A percentile compares a stretch with the other conserved stretches of the same genome.
Evolutionary conservation across 179 eudicot species (phyloP).

Genomic region (Pouteria campechiana): DNA sequence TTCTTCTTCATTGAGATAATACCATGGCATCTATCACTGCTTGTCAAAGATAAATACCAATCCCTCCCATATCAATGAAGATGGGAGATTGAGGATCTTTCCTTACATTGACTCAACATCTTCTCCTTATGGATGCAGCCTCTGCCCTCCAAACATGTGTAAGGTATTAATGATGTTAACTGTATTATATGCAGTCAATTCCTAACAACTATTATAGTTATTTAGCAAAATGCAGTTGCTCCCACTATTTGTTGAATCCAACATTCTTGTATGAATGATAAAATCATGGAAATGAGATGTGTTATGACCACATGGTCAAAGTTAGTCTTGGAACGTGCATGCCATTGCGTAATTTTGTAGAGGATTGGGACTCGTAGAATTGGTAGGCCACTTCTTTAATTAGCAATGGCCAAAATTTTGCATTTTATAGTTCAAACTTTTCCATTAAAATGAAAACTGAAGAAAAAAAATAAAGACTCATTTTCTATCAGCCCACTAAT

Average conservation of each 20-base stretch:
- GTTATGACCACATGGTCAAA: no score
- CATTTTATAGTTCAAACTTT: no score
- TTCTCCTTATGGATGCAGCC: constrained; percentile 51
- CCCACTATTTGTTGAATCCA: no score
- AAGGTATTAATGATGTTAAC: constrained; percentile 33
- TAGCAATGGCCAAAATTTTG: no score
- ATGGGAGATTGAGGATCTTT: constrained; percentile 58
- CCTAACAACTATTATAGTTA: neutral
- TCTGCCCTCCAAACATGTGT: constrained; percentile 80
- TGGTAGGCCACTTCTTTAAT: no score
- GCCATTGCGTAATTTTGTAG: no score
- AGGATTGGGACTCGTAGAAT: no score
- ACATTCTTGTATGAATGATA: no score
- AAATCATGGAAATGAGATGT: no score
- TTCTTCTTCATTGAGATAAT: constrained; percentile 59
- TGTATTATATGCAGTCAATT: neutral
- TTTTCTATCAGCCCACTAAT: neutral
- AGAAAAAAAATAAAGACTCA: neutral
- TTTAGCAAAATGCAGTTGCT: neutral
- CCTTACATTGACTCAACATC: constrained; percentile 43
- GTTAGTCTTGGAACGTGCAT: no score
- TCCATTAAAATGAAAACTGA: no score
- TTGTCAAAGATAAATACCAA: constrained; percentile 62
- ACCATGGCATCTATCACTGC: constrained; percentile 42
- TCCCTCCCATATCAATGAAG: constrained; percentile 33